These are phyloP conservation scores for Microsporum audouinii DNA, from an alignment of 2,329 filamentous ascomycete genomes.

Conservation along the genomic window DNA sequence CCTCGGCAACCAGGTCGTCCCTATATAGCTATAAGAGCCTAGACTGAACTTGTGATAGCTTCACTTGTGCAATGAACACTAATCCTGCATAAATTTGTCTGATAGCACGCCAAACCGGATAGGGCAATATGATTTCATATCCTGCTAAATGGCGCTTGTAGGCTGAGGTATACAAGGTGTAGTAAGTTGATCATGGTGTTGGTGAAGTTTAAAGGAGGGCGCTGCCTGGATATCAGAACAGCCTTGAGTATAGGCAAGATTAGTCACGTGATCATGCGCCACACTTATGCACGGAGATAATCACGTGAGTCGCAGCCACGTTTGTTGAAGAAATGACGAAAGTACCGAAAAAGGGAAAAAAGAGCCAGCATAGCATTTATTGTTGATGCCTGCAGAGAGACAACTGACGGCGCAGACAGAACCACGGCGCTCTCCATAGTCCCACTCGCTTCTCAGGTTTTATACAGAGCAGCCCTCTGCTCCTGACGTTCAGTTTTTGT, in stretches of 20 bases:
- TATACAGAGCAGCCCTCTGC: too few relatives aligned
- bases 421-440: neutral
- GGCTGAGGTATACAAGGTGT: neutral
- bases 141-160: neutral
- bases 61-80: too few relatives aligned
- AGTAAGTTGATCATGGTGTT: neutral
- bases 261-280: neutral
- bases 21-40: neutral
- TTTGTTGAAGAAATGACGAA: neutral
- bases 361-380: neutral
- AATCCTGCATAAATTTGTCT: too few relatives aligned
- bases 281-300: neutral
- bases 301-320: neutral
- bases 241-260: too few relatives aligned
- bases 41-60: too few relatives aligned
- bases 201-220: too few relatives aligned
- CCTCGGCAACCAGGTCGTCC: neutral
- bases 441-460: too few relatives aligned
- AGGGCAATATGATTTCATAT: too few relatives aligned
- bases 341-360: neutral
- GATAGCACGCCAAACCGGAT: too few relatives aligned
- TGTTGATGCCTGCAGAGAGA: neutral
- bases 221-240: too few relatives aligned
- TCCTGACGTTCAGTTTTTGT: neutral
- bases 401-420: neutral